A percentile compares a stretch with the other conserved stretches of the same genome.
Evolutionary conservation across 768 basidiomycete species (phyloP).

Genomic region (Hygrocybe punicea): DNA sequence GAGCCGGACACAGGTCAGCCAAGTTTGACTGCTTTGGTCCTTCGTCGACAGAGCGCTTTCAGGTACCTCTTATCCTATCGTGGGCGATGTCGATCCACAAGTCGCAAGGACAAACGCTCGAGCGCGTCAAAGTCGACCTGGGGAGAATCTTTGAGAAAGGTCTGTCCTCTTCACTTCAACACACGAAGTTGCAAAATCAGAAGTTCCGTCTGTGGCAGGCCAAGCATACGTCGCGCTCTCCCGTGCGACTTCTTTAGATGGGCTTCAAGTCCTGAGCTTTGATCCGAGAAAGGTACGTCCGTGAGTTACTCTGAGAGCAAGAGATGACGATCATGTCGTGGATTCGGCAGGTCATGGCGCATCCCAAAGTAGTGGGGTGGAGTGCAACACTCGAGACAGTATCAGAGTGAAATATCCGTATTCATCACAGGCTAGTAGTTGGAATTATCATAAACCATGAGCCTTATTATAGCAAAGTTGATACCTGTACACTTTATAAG

Average conservation of each 20-base stretch:
- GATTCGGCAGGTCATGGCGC: constrained; percentile 57
- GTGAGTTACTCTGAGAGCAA: neutral
- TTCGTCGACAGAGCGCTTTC: neutral
- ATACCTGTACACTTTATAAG: too few relatives aligned
- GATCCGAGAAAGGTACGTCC: constrained; percentile 60
- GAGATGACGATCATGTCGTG: neutral
- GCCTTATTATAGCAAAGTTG: too few relatives aligned
- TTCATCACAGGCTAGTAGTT: too few relatives aligned
- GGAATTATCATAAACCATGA: too few relatives aligned
- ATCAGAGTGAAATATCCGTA: constrained; percentile 16
- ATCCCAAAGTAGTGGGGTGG: constrained; percentile 71
- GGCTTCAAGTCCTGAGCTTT: constrained; percentile 82
- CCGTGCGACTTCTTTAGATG: constrained; percentile 80
- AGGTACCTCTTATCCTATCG: constrained; percentile 85
- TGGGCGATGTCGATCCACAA: constrained; percentile 99
- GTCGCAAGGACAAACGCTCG: constrained; percentile 94
- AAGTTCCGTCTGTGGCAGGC: constrained; percentile 39
- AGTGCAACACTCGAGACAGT: constrained; percentile 63
- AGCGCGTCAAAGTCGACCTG: constrained; percentile 92
- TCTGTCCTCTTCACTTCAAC: constrained; percentile 15
- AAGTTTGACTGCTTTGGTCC: neutral
- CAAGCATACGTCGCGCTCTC: constrained; percentile 92
- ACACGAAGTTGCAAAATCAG: neutral
- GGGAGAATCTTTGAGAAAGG: constrained; percentile 92
- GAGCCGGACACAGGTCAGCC: constrained; percentile 69